Evolutionary conservation across 1,284 basidiomycete genomes (phyloP), one percentile per base, ranked within the genome.

Genomic region (Tilletiopsis washingtonensis): DNA sequence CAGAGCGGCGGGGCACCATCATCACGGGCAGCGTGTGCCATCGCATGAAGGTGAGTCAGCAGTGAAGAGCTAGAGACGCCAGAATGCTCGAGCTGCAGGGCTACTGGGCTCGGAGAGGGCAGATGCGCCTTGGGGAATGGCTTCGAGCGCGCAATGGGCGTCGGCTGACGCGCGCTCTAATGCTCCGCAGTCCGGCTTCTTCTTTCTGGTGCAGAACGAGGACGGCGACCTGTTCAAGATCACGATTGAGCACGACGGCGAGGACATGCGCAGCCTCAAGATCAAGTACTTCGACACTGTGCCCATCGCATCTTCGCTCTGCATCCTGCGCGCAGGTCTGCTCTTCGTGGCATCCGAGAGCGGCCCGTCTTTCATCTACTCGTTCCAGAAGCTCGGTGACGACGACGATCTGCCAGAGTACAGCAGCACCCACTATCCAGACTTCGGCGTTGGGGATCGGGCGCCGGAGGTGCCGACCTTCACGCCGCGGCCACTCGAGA

Each of bases 251-350:
- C 70, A 73, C 39, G 62, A 70, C n/a, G 69, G 64, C 20, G 70
- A 71, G 37, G 65, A 69, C 38, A 59, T 73, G 36, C 47, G 52
- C 20, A 52, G 56, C 11, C 51, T 73, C 32, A 63, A 63, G 45
- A 71, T 73, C 59, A 70, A 71, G 51, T 73, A 73, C 54, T 73
- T 73, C 42, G 70, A 71, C 41, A 73, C 70, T 0, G 69, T 71
- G 15, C 69, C 70, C 0, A 56, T 70, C n/a, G 69, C 69, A 5
- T 51, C 61, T 2, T 56, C 55, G 4, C 56, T 73, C 5, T 54
- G 46, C 41, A 73, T 73, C 49, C 50, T 73, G 44, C 63, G 69
- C 32, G 64, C 69, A 5, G 70, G 70, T n/a, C 71, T 70, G 54
- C 53, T 73, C 11, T 69, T 63, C 39, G 67, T 73, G 24, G 69